These are phyloP conservation scores for Hymenochaete sp. DNA, from an alignment of 1,284 basidiomycete species.

Conservation along the genomic window DNA sequence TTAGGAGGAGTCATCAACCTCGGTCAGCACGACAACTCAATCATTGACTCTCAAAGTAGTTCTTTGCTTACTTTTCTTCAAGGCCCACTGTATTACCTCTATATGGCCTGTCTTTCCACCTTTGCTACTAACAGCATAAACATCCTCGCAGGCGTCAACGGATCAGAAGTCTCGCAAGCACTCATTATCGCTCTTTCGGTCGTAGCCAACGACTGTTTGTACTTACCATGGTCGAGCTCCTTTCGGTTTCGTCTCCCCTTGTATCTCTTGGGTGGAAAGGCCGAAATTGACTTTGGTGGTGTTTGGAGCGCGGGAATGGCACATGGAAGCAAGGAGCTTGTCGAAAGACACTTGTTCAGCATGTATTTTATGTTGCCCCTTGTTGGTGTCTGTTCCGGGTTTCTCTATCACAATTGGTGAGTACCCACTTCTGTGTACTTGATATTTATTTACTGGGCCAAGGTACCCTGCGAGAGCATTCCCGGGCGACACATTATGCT, in stretches of 20 bases:
- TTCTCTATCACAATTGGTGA: constrained; percentile 94
- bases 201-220: constrained; percentile 86
- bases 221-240: constrained; percentile 66
- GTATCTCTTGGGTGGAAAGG: constrained; percentile 55
- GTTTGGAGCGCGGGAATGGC: constrained; percentile 77
- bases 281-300: constrained; percentile 64
- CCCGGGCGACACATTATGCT: constrained; percentile 96
- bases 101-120: constrained; percentile 93
- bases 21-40: constrained; percentile 41
- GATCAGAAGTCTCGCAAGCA: constrained; percentile 90
- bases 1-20: constrained; percentile 80
- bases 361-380: constrained; percentile 95
- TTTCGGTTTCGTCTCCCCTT: constrained; percentile 61
- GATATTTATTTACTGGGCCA: not conserved
- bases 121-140: constrained; percentile 99
- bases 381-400: constrained; percentile 80
- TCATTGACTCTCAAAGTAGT: constrained; percentile 2
- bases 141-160: constrained; percentile 97
- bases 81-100: constrained; percentile 94
- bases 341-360: constrained; percentile 89
- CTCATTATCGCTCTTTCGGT: constrained; percentile 89
- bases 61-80: constrained; percentile 4
- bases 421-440: constrained; percentile 1
- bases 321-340: constrained; percentile 78
- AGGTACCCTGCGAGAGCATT: constrained; percentile 96